A percentile compares a stretch with the other conserved stretches of the same genome.
These are phyloP conservation scores for Elsinoe australis DNA, from an alignment of 2,329 filamentous ascomycete species.

Conservation along the genomic window DNA sequence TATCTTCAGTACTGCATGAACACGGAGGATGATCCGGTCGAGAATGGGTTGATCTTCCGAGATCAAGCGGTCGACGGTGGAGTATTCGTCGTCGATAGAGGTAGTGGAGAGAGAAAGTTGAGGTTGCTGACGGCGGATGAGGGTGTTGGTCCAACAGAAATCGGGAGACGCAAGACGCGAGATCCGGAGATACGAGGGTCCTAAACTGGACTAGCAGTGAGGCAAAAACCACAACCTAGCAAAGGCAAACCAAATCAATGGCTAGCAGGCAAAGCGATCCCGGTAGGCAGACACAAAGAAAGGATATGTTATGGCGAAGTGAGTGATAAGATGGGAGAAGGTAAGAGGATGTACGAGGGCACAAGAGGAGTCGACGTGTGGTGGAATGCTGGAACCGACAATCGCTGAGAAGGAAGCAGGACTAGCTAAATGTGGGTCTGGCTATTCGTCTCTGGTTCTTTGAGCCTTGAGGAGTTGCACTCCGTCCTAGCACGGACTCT, in stretches of 20 bases:
- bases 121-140: neutral
- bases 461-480: no score
- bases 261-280: conserved; percentile 11
- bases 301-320: conserved; percentile 11
- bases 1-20: conserved; percentile 16
- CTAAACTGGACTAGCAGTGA: conserved; percentile 8
- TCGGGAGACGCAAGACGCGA: conserved; percentile 3
- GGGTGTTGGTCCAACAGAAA: conserved; percentile 14
- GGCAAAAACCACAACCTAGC: conserved; percentile 10
- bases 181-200: conserved; percentile 16
- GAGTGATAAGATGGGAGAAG: neutral
- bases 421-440: conserved; percentile 16
- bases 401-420: conserved; percentile 10
- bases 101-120: neutral
- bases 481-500: conserved; percentile 1
- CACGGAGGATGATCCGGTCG: neutral
- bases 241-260: conserved; percentile 17
- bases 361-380: neutral
- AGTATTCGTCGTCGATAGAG: neutral
- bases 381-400: conserved; percentile 13
- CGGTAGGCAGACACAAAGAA: conserved; percentile 7
- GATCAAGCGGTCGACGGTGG: neutral
- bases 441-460: conserved; percentile 15
- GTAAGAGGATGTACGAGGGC: conserved; percentile 2
- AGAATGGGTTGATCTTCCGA: neutral